phyloP scores from a whole-genome alignment of 2,329 filamentous ascomycete species.

The Ophioceras dolichostomum region DNA sequence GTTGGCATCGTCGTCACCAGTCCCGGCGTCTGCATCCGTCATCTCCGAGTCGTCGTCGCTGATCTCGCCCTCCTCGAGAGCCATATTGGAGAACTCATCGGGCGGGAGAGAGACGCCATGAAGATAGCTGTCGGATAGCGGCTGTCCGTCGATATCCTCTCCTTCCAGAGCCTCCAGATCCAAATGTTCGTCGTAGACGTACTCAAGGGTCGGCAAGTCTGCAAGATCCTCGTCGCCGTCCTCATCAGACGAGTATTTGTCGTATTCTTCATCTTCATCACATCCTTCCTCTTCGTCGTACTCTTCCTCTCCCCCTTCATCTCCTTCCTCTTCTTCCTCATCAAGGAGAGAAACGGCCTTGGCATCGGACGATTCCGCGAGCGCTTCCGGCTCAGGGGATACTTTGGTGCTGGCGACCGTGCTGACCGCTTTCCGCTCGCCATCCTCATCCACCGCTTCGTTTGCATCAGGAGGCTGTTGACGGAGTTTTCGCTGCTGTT shows the following conservation, averaged over 20 bases:
- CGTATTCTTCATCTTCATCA: slow-evolving; percentile 8
- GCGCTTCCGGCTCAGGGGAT: background rate
- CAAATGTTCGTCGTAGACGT: slow-evolving; percentile 32
- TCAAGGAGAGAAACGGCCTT: background rate
- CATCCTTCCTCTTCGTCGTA: background rate
- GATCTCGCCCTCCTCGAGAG: no score
- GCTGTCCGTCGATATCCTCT: slow-evolving; percentile 28
- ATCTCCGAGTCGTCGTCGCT: no score
- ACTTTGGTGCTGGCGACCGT: background rate
- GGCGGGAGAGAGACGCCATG: no score
- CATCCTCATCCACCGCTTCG: slow-evolving; percentile 8
- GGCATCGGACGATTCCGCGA: no score
- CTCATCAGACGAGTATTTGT: slow-evolving; percentile 9
- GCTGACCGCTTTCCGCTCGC: slow-evolving; percentile 26
- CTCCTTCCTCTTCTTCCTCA: slow-evolving; percentile 1
- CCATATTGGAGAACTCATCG: no score
- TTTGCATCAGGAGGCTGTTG: no score
- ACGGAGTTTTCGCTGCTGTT: slow-evolving; percentile 40
- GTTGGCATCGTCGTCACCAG: slow-evolving; percentile 3
- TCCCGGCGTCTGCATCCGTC: background rate
- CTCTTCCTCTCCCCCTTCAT: no score
- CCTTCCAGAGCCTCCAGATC: slow-evolving; percentile 34
- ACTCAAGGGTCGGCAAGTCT: slow-evolving; percentile 19
- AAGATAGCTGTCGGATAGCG: no score
- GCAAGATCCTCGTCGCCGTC: background rate